Percentiles rank a stretch among this genome's conserved stretches.
phyloP scores from a whole-genome alignment of 352 stramenopile species.

The Phytophthora rubi region DNA sequence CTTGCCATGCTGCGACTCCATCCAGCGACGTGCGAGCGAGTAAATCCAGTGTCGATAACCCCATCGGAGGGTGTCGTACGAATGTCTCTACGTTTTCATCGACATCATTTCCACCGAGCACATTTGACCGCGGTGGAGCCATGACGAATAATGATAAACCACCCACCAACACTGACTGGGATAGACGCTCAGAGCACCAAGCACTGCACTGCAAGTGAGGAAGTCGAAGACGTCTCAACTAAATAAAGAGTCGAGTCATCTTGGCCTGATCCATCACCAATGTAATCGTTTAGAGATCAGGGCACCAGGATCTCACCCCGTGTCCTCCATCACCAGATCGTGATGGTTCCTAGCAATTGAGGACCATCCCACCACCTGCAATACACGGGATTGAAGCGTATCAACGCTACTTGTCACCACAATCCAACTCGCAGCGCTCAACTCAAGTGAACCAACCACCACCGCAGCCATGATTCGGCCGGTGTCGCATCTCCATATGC shows the following conservation, averaged over 20 bases:
- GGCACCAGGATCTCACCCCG: slow-evolving; percentile 5
- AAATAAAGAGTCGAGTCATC: slow-evolving; percentile 27
- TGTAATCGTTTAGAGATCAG: slow-evolving; percentile 14
- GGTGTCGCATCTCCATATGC: slow-evolving; percentile 31
- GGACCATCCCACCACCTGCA: background rate
- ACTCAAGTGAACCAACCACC: slow-evolving; percentile 16
- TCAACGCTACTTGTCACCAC: background rate
- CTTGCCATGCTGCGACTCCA: slow-evolving; percentile 4
- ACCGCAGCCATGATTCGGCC: slow-evolving; percentile 32
- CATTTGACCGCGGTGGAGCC: slow-evolving; percentile 1
- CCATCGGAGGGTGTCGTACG: slow-evolving; percentile 27
- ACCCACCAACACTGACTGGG: slow-evolving; percentile 1
- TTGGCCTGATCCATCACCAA: background rate
- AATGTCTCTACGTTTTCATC: slow-evolving; percentile 34
- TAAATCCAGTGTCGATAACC: slow-evolving; percentile 69
- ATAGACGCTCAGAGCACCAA: slow-evolving; percentile 18
- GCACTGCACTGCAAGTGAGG: background rate
- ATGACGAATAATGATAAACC: slow-evolving; percentile 4
- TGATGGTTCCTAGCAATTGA: slow-evolving; percentile 4
- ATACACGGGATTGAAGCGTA: background rate
- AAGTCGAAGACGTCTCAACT: slow-evolving; percentile 7
- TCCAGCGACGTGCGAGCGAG: slow-evolving; percentile 45
- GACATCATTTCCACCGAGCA: background rate
- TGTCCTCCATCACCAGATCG: slow-evolving; percentile 9
- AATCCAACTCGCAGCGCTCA: slow-evolving; percentile 28